A percentile compares a stretch with the other conserved stretches of the same genome.
Evolutionary conservation across 2,329 filamentous ascomycete species (phyloP).

Genomic region (Cladorrhinum sp.): DNA sequence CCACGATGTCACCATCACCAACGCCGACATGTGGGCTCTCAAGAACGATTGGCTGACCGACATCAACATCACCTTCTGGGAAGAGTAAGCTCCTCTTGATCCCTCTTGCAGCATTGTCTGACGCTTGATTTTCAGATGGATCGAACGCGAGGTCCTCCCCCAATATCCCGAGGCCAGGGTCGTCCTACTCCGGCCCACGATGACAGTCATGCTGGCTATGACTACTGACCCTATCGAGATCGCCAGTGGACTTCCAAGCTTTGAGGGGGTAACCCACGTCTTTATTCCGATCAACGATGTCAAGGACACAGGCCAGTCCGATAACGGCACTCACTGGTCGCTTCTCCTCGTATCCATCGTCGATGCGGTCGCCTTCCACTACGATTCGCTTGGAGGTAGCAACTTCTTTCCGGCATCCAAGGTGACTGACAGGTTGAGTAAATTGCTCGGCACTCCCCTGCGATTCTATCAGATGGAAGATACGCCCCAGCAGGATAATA

Average conservation of each 20-base stretch:
- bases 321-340: constrained; percentile 93
- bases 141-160: constrained; percentile 83
- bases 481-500: constrained; percentile 86
- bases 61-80: constrained; percentile 98
- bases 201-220: constrained; percentile 88
- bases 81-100: constrained; percentile 63
- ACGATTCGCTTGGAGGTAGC: constrained; percentile 76
- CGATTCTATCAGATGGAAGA: constrained; percentile 81
- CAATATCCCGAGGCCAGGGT: constrained; percentile 82
- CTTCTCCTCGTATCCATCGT: constrained; percentile 84
- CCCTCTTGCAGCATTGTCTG: constrained; percentile 1
- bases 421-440: constrained; percentile 66
- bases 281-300: constrained; percentile 96
- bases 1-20: constrained; percentile 61
- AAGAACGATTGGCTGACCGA: constrained; percentile 96
- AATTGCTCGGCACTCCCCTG: constrained; percentile 63
- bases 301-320: constrained; percentile 69
- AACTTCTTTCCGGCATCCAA: constrained; percentile 73
- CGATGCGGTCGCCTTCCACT: constrained; percentile 92
- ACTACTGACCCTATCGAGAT: constrained; percentile 56
- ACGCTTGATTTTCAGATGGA: constrained; percentile 51
- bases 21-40: constrained; percentile 83
- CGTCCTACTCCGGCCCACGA: constrained; percentile 83
- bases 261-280: constrained; percentile 78
- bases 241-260: constrained; percentile 73